Evolutionary conservation across 148 eudicot species (phyloP), one percentile per base, ranked within the genome.

Genomic region (Cornus kousa): DNA sequence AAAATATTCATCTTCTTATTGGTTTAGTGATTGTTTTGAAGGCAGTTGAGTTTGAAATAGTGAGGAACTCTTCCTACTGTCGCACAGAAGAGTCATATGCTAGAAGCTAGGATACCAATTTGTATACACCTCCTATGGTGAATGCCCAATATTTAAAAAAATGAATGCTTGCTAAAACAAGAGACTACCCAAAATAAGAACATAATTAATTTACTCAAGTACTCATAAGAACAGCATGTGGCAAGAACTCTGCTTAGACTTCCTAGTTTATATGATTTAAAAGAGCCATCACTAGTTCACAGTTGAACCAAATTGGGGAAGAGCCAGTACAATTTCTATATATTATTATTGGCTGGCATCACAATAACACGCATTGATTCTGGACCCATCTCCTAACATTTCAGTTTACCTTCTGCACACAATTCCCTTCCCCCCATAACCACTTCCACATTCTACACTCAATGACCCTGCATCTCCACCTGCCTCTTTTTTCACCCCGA

Each of bases 391-490:
- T 16, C n/a, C 14, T 17, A n/a, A 24, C 9, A 35, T 33, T 59
- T 74, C 7, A 33, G 35, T 14, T 74, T 57, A 74, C 77, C 33
- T 74, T 40, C 35, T 60, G 68, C 77, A 74, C 68, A 59, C n/a
- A 32, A 68, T 76, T 9, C 72, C 72, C 60, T 67, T 66, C 62
- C 79, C 79, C 7, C 19, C 43, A 5, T 66, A 1, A 19, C 19
- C 17, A 48, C 73, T 77, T 68, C 62, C 53, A 20, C 79, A 68
- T 24, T 50, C 20, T 11, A 77, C 50, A n/a, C 46, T 68, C 40
- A 67, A 46, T 4, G 79, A 22, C 64, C 8, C 59, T 57, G 66
- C 68, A 55, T 60, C 74, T 55, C 24, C 66, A 5, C 9, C 50
- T 37, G 31, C 55, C 14, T 78, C 74, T 14, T 71, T 37, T 72